Evolutionary conservation across 805 yeast genomes (phyloP), one percentile per base, ranked within the genome.

Genomic region (Vanderwaltozyma yarrowii): DNA sequence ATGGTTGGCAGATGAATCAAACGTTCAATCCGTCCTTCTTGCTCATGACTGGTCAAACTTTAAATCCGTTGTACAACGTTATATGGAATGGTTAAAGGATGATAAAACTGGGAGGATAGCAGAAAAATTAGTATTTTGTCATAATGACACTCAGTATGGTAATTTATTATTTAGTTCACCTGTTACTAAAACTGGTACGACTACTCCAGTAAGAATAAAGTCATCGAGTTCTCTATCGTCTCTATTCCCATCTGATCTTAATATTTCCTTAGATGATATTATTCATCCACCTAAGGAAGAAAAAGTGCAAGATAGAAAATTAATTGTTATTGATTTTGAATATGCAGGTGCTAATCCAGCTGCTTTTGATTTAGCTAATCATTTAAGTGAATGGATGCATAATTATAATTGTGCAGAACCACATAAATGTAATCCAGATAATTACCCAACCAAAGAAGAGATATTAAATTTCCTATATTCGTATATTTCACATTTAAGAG

Each of bases 81-180:
- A 88, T 59, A 67, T 69, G 38, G 57, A 65, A 6, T 85, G 88
- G 87, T 61, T 92, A 15, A 27, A 61, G 66, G 35, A 64, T 67
- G 12, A 66, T 11, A 35, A 27, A 11, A 21, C 30, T 15, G 19
- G 29, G 13, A 16, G n/a, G 9, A 27, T 10, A 9, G 10, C 15
- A 4, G 41, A 38, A 26, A 38, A 30, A 26, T 66, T 83, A 43
- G 86, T 75, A 12, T 92, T 92, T 55, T 86, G 96, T 50, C 98
- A 92, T 61, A 92, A 92, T 54, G 98, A 89, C 60, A 82, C 97
- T 1, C 98, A 92, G 60, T 89, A 92, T 57, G 98, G 98, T 25
- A 92, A 92, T 54, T 68, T 92, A 45, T 66, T 92, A 39, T 74
- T 89, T 19, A 58, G 66, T n/a, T 74, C 73, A 2, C 78, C 83